phyloP scores from a whole-genome alignment of 78 protist species.

The slime mould (Dictyostelium discoideum) region DNA sequence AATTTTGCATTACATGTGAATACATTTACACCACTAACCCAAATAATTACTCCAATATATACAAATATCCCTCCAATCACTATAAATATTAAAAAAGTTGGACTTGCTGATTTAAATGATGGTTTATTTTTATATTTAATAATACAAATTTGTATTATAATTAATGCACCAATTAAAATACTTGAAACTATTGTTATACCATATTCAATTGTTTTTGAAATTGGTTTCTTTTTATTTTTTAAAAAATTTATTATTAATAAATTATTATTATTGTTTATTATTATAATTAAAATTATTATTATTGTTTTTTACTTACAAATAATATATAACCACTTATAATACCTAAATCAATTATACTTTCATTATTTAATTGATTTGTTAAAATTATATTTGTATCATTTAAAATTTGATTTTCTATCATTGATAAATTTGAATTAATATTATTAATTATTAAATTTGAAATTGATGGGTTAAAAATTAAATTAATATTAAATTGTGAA shows the following conservation, averaged over 20 bases:
- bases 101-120: conserved; percentile 55
- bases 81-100: conserved; percentile 23
- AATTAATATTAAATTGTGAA: neutral
- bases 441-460: neutral
- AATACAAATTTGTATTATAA: neutral
- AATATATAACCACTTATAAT: neutral
- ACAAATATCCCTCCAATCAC: conserved; percentile 3
- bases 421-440: neutral
- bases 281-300: neutral
- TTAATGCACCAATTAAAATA: neutral
- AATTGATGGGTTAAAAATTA: neutral
- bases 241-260: neutral
- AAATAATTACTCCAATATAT: conserved; percentile 22
- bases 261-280: neutral
- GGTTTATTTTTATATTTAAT: conserved; percentile 8
- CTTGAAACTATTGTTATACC: neutral
- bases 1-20: conserved; percentile 4
- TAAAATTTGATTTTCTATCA: neutral
- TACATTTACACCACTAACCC: neutral
- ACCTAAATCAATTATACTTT: neutral
- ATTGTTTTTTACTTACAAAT: neutral
- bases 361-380: neutral
- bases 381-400: neutral
- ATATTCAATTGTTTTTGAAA: neutral
- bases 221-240: neutral